Base-by-base conservation (phyloP, 2,329 filamentous ascomycete species). In the Aureobasidium leucospermi region DNA sequence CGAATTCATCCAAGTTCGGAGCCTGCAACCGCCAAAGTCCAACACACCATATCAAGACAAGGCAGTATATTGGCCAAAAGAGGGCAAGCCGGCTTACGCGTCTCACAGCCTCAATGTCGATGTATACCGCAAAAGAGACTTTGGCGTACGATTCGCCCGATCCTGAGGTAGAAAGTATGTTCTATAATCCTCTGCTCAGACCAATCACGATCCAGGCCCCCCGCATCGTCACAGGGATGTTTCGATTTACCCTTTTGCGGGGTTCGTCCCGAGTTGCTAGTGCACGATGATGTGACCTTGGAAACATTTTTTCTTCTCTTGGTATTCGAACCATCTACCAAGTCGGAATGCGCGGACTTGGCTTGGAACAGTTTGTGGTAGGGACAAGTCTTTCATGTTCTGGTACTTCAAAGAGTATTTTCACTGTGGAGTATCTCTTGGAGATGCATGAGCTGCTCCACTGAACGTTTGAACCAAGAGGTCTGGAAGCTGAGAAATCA, bases 71-170 rank as follows among this genome's bases (percentile, higher is more conserved):
- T 13, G 41, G 3, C 42, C 23, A 0, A 19, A 36, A 45, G 6
- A 16, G 29, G 51, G 36, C 31, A 45, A 43, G 42, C 19, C n/a
- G 19, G 55, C 55, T 58, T 36, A 58, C 55, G 55, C 55, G 55
- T 57, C 55, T 16, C 36, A 42, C 19, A 58, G 55, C 55, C 55
- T 42, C 29, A 15, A 48, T n/a, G 7, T 23, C 16, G 9, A 31
- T 36, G 9, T 6, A 28, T 41, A 34, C 38, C 32, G n/a, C 15
- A 19, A 31, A 19, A 19, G 41, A 36, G 38, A 7, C 31, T 48
- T 29, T 58, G 38, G 28, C 43, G 16, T 29, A 7, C n/a, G 6
- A 16, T 55, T 23, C 52, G 15, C 45, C 28, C 45, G 55, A 58
- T 48, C 28, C 15, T 7, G n/a, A 32, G 13, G 55, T 32, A 28